Percentiles rank a stretch among this genome's conserved stretches.
Evolutionary conservation across 2,329 filamentous ascomycete species (phyloP).

Genomic region (Epicoccum sorghinum): DNA sequence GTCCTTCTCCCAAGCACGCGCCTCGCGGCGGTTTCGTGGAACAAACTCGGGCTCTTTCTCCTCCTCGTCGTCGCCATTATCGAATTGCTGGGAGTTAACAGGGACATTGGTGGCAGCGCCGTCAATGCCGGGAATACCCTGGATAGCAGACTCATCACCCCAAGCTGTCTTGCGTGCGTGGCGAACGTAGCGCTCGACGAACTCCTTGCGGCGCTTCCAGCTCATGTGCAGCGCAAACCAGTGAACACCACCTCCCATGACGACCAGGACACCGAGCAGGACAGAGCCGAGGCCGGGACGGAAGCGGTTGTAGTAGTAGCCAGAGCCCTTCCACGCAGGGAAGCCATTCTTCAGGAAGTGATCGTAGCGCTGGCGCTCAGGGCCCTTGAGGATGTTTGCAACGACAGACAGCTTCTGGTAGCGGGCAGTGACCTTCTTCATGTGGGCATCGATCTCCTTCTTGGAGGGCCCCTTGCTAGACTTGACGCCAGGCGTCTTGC

Average conservation of each 20-base stretch:
- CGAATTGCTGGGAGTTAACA: slow-evolving; percentile 38
- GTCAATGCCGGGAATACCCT: slow-evolving; percentile 67
- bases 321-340: slow-evolving; percentile 94
- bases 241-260: slow-evolving; percentile 83
- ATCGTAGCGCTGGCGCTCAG: slow-evolving; percentile 85
- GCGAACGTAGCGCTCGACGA: slow-evolving; percentile 88
- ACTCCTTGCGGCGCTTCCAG: slow-evolving; percentile 89
- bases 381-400: slow-evolving; percentile 81
- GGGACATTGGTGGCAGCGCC: slow-evolving; percentile 47
- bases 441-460: slow-evolving; percentile 75
- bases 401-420: slow-evolving; percentile 86
- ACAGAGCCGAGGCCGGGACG: slow-evolving; percentile 88
- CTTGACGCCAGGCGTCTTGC: slow-evolving; percentile 62
- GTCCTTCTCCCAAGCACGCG: slow-evolving; percentile 86
- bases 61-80: slow-evolving; percentile 39
- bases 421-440: slow-evolving; percentile 81
- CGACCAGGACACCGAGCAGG: slow-evolving; percentile 78
- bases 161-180: slow-evolving; percentile 88
- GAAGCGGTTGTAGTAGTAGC: slow-evolving; percentile 97
- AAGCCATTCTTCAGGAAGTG: slow-evolving; percentile 94
- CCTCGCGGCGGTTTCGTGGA: slow-evolving; percentile 77
- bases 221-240: slow-evolving; percentile 84
- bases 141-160: slow-evolving; percentile 76
- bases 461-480: slow-evolving; percentile 74
- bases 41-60: slow-evolving; percentile 61